These are phyloP conservation scores for Pleurotus citrinopileatus DNA, from an alignment of 768 basidiomycete genomes.

Conservation along the genomic window DNA sequence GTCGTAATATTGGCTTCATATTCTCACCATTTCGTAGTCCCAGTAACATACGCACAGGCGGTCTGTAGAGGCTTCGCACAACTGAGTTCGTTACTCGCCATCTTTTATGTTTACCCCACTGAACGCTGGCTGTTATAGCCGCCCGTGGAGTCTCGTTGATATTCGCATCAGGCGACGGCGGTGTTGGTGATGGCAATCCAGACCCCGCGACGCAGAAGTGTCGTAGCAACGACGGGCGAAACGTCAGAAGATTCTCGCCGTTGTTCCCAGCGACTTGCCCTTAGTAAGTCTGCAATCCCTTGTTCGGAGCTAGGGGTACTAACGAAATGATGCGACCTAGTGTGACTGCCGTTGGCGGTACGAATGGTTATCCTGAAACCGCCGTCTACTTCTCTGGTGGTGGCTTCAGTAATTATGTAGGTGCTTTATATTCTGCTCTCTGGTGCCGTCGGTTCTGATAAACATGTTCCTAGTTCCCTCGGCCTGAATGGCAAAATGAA, in stretches of 20 bases:
- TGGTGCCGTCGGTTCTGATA: background rate
- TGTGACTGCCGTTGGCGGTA: conserved; percentile 73
- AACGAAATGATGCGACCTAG: too few relatives aligned
- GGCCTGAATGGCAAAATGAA: conserved; percentile 31
- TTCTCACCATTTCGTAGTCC: conserved; percentile 36
- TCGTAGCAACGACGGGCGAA: conserved; percentile 55
- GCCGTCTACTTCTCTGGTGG: conserved; percentile 65
- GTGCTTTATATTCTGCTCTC: conserved; percentile 30
- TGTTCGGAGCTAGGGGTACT: too few relatives aligned
- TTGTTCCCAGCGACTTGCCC: conserved; percentile 63
- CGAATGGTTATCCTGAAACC: conserved; percentile 54
- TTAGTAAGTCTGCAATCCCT: conserved; percentile 36
- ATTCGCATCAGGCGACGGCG: conserved; percentile 66
- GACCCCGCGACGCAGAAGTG: conserved; percentile 54
- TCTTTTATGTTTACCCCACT: background rate
- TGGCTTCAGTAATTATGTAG: conserved; percentile 69
- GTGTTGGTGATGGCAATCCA: conserved; percentile 62
- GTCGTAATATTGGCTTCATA: background rate
- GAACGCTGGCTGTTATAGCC: too few relatives aligned
- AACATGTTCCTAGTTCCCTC: conserved; percentile 14
- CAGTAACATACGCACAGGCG: conserved; percentile 52
- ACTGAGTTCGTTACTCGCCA: conserved; percentile 39
- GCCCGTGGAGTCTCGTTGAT: conserved; percentile 62
- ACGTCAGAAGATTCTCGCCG: conserved; percentile 51
- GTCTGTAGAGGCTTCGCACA: conserved; percentile 62